Percentiles rank a stretch among this genome's conserved stretches.
These are phyloP conservation scores for Diphasiastrum complanatum DNA, from an alignment of 83 land plant species.

Conservation along the genomic window DNA sequence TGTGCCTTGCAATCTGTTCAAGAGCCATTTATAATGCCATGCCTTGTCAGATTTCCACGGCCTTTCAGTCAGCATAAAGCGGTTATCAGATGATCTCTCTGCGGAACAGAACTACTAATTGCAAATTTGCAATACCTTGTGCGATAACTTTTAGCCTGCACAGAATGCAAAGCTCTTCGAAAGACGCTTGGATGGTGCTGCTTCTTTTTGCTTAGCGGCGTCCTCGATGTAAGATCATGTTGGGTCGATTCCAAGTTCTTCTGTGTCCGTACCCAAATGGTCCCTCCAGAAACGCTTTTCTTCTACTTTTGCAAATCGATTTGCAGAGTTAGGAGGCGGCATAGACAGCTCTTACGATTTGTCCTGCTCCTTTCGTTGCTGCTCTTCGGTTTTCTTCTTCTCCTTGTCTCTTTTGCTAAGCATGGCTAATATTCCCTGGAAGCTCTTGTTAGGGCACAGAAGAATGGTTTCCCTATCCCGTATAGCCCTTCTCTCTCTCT, in stretches of 20 bases:
- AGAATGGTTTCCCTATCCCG: conserved; percentile 68
- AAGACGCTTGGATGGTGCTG: conserved; percentile 11
- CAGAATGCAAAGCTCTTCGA: no score
- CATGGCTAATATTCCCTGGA: conserved; percentile 43
- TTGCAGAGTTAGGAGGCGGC: conserved; percentile 15
- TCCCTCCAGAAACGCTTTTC: conserved; percentile 42
- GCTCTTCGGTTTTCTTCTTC: conserved; percentile 33
- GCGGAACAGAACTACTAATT: no score
- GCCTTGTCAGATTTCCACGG: no score
- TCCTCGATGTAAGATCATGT: conserved; percentile 25
- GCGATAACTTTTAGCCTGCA: no score
- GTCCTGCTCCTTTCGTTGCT: conserved; percentile 28
- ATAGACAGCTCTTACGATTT: conserved; percentile 23
- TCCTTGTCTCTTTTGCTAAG: conserved; percentile 55
- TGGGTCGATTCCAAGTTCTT: conserved; percentile 33
- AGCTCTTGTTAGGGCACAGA: conserved; percentile 56
- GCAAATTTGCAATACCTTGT: no score
- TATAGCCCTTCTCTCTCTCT: conserved; percentile 52
- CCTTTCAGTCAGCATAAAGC: no score
- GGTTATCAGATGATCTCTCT: no score
- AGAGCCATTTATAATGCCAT: no score
- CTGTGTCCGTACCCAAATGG: conserved; percentile 31
- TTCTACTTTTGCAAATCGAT: conserved; percentile 28
- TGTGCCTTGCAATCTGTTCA: no score
- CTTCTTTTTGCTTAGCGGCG: conserved; percentile 30